Evolutionary conservation across 371 early-diverging fungal genomes (phyloP), one percentile per base, ranked within the genome.

Genomic region (Mucor irregularis): DNA sequence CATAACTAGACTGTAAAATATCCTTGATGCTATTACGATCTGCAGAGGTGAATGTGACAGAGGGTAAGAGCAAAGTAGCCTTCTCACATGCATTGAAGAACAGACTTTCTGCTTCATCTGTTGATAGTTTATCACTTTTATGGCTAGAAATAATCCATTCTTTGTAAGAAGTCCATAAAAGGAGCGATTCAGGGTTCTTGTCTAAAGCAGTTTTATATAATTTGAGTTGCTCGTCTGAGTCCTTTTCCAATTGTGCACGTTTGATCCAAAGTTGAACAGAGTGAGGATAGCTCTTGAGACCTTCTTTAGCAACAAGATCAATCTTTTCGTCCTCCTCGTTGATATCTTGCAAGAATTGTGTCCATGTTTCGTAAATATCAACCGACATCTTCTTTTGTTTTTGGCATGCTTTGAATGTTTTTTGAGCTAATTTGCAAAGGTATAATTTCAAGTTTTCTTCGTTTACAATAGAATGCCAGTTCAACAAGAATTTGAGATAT

Each of bases 391-490:
- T 25, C 13, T 34, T 16, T 8, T 64, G 51, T 55, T 73, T 77
- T 62, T 72, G 48, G 16, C 80, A 76, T 2, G 68, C 37, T 17
- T 70, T 71, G 52, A 79, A 79, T 43, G 75, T 66, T 28, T 63
- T 73, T 56, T 79, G 66, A 43, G 71, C 49, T 24, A 70, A 59
- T 62, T 80, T 80, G 19, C 61, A 61, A 30, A 85, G 74, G 57
- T 82, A 85, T 26, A 78, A 52, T 76, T 81, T 78, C 71, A 88
- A 58, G 58, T 84, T 83, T 38, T 77, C 74, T 69, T 89, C 89
- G 28, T 66, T 61, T 9, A 74, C 78, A 2, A 67, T 56, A 2
- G 53, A 48, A 10, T 66, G 64, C 74, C 87, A 82, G 19, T 68
- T 66, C 0, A 43, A 56, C 62, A 92, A 68, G 60, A 90, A 92